Percentiles rank a stretch among this genome's conserved stretches.
These are phyloP conservation scores for Purpureocillium takamizusanense DNA, from an alignment of 2,329 filamentous ascomycete species.

Conservation along the genomic window DNA sequence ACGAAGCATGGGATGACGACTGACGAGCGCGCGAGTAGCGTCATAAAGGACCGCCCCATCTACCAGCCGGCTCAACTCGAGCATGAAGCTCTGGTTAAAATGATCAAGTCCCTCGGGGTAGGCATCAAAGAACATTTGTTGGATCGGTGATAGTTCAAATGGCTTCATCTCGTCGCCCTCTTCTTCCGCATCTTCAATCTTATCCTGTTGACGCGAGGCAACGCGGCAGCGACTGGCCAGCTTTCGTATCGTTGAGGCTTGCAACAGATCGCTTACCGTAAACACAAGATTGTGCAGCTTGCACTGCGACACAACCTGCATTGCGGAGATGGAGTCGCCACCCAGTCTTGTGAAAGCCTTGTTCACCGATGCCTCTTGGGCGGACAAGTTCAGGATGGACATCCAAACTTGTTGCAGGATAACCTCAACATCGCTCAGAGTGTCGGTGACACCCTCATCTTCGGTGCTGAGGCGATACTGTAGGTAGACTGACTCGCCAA, in stretches of 20 bases:
- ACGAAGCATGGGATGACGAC: conserved; percentile 25
- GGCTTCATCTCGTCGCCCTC: conserved; percentile 13
- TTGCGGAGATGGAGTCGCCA: conserved; percentile 35
- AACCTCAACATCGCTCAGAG: conserved; percentile 1
- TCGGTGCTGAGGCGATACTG: conserved; percentile 1
- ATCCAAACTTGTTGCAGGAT: conserved; percentile 23
- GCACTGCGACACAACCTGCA: conserved; percentile 30
- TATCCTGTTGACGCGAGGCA: background rate
- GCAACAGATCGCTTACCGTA: conserved; percentile 23
- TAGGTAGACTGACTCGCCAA: conserved; percentile 3
- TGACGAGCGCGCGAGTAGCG: conserved; percentile 16
- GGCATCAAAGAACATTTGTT: conserved; percentile 31
- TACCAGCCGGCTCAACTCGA: conserved; percentile 18
- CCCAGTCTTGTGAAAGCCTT: conserved; percentile 29
- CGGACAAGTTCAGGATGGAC: conserved; percentile 26
- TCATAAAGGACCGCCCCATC: conserved; percentile 5
- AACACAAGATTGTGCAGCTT: conserved; percentile 18
- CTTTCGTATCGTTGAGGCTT: conserved; percentile 17
- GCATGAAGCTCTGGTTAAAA: conserved; percentile 35
- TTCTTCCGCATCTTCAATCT: background rate
- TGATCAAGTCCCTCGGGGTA: conserved; percentile 19
- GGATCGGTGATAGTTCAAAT: conserved; percentile 34
- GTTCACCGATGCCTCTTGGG: conserved; percentile 16
- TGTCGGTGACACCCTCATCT: background rate
- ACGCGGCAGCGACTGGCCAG: conserved; percentile 8